These are phyloP conservation scores for Corymbia maculata DNA, from an alignment of 345 rosid genomes.

Conservation along the genomic window DNA sequence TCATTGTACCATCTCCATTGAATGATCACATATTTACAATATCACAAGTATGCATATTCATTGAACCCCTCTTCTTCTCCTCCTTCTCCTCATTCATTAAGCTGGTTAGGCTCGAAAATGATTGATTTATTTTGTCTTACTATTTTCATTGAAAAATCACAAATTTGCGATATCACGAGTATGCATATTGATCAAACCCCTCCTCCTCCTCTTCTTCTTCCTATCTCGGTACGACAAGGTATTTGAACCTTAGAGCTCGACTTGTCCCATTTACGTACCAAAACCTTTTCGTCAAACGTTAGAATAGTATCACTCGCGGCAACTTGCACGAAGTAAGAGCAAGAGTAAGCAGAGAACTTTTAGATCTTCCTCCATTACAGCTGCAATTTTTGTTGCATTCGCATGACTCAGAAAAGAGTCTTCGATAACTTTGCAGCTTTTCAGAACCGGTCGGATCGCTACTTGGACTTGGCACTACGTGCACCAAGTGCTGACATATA, in stretches of 20 bases:
- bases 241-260: accelerated
- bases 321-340: background rate
- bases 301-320: background rate
- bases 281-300: background rate
- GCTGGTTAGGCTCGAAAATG: background rate
- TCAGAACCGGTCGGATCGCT: background rate
- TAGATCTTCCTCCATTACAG: background rate
- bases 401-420: background rate
- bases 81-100: background rate
- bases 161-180: accelerated
- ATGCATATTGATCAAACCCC: background rate
- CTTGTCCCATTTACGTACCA: background rate
- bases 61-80: no score
- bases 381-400: background rate
- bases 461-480: background rate
- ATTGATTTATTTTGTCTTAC: accelerated
- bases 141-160: background rate
- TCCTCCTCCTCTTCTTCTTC: background rate
- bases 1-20: accelerated
- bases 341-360: background rate
- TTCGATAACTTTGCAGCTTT: background rate
- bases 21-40: background rate
- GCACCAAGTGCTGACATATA: background rate
- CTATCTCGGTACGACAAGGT: background rate
- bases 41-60: no score